Conservation (phyloP, 2,329 filamentous ascomycete genomes). For the Fusarium euwallaceae region DNA sequence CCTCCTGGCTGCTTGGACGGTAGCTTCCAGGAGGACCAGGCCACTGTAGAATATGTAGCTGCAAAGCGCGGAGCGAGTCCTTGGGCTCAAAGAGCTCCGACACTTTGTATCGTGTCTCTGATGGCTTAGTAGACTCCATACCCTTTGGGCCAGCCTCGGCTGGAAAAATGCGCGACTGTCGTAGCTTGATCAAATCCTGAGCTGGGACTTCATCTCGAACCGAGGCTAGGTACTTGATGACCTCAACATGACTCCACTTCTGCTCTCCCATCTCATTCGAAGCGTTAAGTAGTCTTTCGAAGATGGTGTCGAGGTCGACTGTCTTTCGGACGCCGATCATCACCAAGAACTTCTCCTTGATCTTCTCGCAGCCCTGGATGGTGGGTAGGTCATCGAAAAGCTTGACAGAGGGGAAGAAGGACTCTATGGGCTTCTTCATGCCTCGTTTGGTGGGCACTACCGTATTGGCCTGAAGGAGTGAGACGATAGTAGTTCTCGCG, state of each 20-base stretch:
- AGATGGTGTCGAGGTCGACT: slow-evolving; percentile 93
- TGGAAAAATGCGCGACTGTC: slow-evolving; percentile 83
- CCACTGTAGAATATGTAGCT: slow-evolving; percentile 86
- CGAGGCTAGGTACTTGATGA: slow-evolving; percentile 94
- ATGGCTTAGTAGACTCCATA: slow-evolving; percentile 66
- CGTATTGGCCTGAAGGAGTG: slow-evolving; percentile 74
- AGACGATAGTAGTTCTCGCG: slow-evolving; percentile 75
- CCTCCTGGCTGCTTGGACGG: slow-evolving; percentile 76
- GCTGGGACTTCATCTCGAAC: slow-evolving; percentile 89
- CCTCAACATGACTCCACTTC: slow-evolving; percentile 92
- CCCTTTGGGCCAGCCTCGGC: slow-evolving; percentile 74
- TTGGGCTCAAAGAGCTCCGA: slow-evolving; percentile 87
- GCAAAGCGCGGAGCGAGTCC: slow-evolving; percentile 75
- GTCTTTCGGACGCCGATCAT: slow-evolving; percentile 94
- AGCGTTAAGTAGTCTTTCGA: slow-evolving; percentile 81
- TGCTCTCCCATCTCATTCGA: slow-evolving; percentile 66
- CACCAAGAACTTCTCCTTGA: slow-evolving; percentile 91
- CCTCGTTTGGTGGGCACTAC: slow-evolving; percentile 92
- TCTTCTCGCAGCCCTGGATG: slow-evolving; percentile 78
- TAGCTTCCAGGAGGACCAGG: slow-evolving; percentile 75
- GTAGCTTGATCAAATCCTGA: slow-evolving; percentile 84
- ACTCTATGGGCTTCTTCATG: slow-evolving; percentile 86
- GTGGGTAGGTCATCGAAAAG: slow-evolving; percentile 94
- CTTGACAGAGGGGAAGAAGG: slow-evolving; percentile 94
- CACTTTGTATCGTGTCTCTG: slow-evolving; percentile 73